Base-by-base conservation (phyloP, 345 rosid genomes). In the Populus euphratica region DNA sequence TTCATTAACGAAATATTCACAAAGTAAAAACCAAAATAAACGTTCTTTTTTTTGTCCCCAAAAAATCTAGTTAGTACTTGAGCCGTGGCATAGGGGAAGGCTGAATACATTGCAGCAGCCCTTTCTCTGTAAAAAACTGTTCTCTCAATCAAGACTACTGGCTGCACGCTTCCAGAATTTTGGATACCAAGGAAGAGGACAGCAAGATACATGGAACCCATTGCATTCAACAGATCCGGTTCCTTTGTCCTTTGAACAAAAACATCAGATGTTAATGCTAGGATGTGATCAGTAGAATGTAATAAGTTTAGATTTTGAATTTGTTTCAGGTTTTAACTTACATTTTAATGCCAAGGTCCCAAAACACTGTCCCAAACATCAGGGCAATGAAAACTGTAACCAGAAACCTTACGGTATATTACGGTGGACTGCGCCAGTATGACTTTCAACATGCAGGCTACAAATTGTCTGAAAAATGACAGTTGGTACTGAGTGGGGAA, bases 91-190 rank as follows among this genome's bases (percentile, higher is more conserved):
- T 91, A 92, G 5, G 97, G 91, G 85, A 88, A 73, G 62, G 90
- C 87, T 2, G 97, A 91, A 70, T 91, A 93, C 96, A 93, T 93
- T 78, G 94, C 93, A 0, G 93, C 92, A 18, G 93, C 97, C 77
- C 86, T 82, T 72, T 93, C 98, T 74, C 98, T 79, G 73, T 92
- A 93, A 74, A 90, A 93, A 44, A 92, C 92, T 1, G 91, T 89
- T 33, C 95, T 81, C 76, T 92, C 98, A 2, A 90, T 81, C 7
- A 89, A 74, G 61, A 89, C 97, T 18, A 91, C 88, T 0, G 97
- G 91, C 73, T 89, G 97, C 25, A 92, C 91, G 5, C 89, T 70
- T 0, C 62, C 25, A 4, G 87, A 77, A 73, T 88, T 93, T 72
- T 90, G 97, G 77, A 87, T 33, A 0, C 97, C 98, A 16, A 90